Percentiles rank a stretch among this genome's conserved stretches.
These are phyloP conservation scores for Astrephomene gubernaculifera DNA, from an alignment of 139 green algal species.

Conservation along the genomic window DNA sequence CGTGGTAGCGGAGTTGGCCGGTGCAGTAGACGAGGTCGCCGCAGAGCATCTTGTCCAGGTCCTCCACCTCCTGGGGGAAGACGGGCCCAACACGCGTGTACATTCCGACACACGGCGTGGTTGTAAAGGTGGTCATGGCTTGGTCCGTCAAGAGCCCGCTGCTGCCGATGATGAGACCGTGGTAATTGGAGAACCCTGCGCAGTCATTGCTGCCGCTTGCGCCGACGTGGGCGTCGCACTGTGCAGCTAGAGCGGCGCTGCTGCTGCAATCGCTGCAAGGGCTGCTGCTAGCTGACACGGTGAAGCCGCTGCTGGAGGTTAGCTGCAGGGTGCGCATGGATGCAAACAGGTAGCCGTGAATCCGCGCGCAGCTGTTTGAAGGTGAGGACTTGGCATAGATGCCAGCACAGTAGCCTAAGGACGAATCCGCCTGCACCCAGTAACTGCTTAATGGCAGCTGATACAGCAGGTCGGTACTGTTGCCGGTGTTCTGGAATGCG, in stretches of 20 bases:
- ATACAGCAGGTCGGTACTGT: constrained; percentile 26
- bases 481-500: constrained; percentile 24
- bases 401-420: background rate
- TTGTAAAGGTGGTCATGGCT: constrained; percentile 31
- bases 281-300: background rate
- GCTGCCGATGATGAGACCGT: constrained; percentile 32
- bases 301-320: background rate
- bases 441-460: constrained; percentile 2
- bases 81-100: constrained; percentile 2
- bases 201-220: constrained; percentile 14
- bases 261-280: constrained; percentile 39
- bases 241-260: background rate
- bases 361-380: constrained; percentile 9
- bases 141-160: background rate
- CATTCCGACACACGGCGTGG: constrained; percentile 44
- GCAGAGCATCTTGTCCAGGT: constrained; percentile 54
- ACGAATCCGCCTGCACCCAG: background rate
- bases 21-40: constrained; percentile 46
- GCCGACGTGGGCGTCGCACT: constrained; percentile 7
- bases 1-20: constrained; percentile 21
- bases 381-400: constrained; percentile 23
- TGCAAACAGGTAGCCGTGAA: constrained; percentile 49
- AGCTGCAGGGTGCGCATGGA: constrained; percentile 21
- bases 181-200: constrained; percentile 50
- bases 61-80: constrained; percentile 38